Base-by-base conservation (phyloP, 768 basidiomycete species). In the Kwoniella mangroviensis region DNA sequence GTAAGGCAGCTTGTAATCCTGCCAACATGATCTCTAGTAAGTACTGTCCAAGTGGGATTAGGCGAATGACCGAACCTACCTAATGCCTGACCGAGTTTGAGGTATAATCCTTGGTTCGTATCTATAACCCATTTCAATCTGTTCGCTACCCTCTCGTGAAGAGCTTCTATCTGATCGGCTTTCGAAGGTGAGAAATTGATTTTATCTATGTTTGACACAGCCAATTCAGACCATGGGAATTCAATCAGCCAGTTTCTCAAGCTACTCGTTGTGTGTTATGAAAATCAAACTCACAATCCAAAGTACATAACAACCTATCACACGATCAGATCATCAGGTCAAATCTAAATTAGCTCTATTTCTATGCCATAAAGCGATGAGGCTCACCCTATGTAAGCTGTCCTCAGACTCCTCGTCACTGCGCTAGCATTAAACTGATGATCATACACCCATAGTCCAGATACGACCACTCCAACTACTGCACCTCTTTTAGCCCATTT, bases 111-210 rank as follows among this genome's bases (percentile, higher is more conserved):
- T 82, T 96, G 96, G 51, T 88, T 88, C 0, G 88, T 90, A 75
- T 94, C 88, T 56, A 97, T 86, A n/a, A 80, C 76, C 78, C 90
- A 84, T 71, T 88, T 90, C 68, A 98, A 85, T 63, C 93, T 85
- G 21, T 89, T 85, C 0, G 93, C 94, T 11, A 94, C 92, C 54
- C 95, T 88, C 73, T 92, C 88, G 72, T 98, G 95, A 2, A 98
- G 84, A 28, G 88, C 86, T 6, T 92, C 91, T 77, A 96, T 94
- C 61, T 86, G 83, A 28, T 91, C 88, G 0, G 87, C 88, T 24
- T 83, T 80, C 57, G 87, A 87, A 0, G 90, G 89, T 10, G 86
- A 89, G 75, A 96, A 97, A 83, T 95, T 94, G 61, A 91, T 81
- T 79, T 98, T 97, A 85, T 94, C 96, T 85, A 92, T 91, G 67